These are phyloP conservation scores for Jamesozyma spencerorum DNA, from an alignment of 805 yeast species.

Conservation along the genomic window DNA sequence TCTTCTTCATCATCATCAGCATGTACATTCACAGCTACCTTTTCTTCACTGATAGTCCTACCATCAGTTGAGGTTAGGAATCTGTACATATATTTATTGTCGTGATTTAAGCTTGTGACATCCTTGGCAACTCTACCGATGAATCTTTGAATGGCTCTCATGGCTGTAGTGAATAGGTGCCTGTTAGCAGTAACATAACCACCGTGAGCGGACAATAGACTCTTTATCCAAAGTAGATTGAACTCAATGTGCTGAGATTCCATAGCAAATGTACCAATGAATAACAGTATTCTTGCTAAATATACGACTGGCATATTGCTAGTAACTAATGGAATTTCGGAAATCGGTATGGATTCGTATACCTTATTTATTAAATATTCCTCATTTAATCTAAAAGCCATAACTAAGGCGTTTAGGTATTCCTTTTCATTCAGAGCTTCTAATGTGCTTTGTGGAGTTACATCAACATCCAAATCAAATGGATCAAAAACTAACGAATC, in stretches of 20 bases:
- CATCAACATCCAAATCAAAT: conserved; percentile 84
- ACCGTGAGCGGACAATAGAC: conserved; percentile 66
- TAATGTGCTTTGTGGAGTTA: conserved; percentile 71
- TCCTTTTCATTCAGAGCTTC: conserved; percentile 47
- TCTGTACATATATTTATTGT: conserved; percentile 44
- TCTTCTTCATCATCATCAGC: conserved; percentile 26
- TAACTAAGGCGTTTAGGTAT: conserved; percentile 69
- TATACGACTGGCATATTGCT: conserved; percentile 71
- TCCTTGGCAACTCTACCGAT: conserved; percentile 68
- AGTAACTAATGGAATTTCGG: conserved; percentile 59
- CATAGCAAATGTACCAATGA: conserved; percentile 57
- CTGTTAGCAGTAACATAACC: conserved; percentile 54
- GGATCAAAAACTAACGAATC: conserved; percentile 78
- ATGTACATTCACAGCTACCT: conserved; percentile 28
- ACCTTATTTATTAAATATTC: conserved; percentile 58
- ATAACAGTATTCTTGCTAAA: conserved; percentile 53
- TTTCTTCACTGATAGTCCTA: conserved; percentile 20
- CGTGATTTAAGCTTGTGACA: conserved; percentile 44
- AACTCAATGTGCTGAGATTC: conserved; percentile 81
- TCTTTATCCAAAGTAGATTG: conserved; percentile 71
- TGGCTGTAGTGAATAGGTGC: conserved; percentile 50
- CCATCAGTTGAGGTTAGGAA: conserved; percentile 38
- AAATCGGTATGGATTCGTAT: conserved; percentile 62
- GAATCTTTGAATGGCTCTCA: conserved; percentile 68
- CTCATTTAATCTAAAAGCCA: conserved; percentile 92